These are phyloP conservation scores for Paraphysoderma sedebokerense DNA, from an alignment of 371 early-diverging fungal genomes.

Conservation along the genomic window DNA sequence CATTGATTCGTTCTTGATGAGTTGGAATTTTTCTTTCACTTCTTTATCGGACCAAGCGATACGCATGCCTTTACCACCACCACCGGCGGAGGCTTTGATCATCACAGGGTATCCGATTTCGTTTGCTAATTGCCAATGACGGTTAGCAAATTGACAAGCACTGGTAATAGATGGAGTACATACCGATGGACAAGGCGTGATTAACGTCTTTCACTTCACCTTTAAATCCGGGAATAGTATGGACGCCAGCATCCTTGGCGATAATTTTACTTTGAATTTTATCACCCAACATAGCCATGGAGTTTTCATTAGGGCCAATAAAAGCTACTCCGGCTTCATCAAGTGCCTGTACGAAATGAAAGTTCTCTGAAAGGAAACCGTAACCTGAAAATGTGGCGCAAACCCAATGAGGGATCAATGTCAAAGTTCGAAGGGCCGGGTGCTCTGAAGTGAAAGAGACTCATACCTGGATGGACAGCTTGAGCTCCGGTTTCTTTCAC, in stretches of 20 bases:
- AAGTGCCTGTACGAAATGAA: conserved; percentile 50
- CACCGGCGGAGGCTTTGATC: conserved; percentile 77
- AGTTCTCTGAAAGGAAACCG: conserved; percentile 76
- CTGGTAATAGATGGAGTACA: not conserved
- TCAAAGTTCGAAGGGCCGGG: not conserved
- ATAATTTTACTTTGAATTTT: conserved; percentile 76
- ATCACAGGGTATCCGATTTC: conserved; percentile 65
- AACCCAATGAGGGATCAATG: not conserved
- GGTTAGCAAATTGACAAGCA: not conserved
- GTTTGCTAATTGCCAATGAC: conserved; percentile 11
- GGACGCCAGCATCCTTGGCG: conserved; percentile 66
- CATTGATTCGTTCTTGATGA: conserved; percentile 69
- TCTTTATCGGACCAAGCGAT: conserved; percentile 50
- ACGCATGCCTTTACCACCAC: conserved; percentile 87
- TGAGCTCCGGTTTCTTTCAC: conserved; percentile 44
- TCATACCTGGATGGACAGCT: conserved; percentile 53
- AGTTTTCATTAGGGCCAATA: conserved; percentile 55
- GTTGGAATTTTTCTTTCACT: conserved; percentile 52
- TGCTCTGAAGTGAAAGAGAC: not conserved
- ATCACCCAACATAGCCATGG: conserved; percentile 87
- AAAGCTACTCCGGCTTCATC: conserved; percentile 46
- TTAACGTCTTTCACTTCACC: conserved; percentile 55
- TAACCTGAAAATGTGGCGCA: conserved; percentile 32
- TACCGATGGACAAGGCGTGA: conserved; percentile 52
- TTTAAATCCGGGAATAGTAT: conserved; percentile 78